Base-by-base conservation (phyloP, 2,329 filamentous ascomycete species). In the Lachnellula cervina region DNA sequence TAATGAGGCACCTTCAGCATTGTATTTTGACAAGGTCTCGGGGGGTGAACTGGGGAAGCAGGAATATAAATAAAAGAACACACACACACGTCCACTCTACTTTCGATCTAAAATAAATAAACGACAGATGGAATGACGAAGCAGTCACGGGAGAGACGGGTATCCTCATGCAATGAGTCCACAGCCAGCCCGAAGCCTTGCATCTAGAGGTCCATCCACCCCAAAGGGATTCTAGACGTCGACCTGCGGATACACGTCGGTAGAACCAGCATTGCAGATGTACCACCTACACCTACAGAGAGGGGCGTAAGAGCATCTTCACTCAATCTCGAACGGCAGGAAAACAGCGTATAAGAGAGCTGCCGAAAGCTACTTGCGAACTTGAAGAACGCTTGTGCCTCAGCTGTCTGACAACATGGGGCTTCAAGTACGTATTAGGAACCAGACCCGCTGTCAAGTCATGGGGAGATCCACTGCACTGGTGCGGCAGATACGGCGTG, bases 271-370 rank as follows among this genome's bases (percentile, higher is more conserved):
- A 32, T 11, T 32, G 28, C 28, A 32, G 13, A 11, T 32, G 28
- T 32, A 23, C 21, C 21, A 23, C 21, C 3, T 3, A 32, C 9
- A 32, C 8, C n/a, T n/a, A 32, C 8, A 32, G 28, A 8, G 8
- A 1, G 1, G 2, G 9, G 28, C 8, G 28, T 32, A 32, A 32
- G 8, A 32, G 9, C 28, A 32, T 32, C 28, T 32, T 32, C 8
- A 32, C 7, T 7, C 25, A 28, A 28, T 28, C 16, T 47, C 40
- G 25, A 38, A 25, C 21, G 40, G 21, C 37, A 28, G 37, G 17
- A 11, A 16, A 17, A 16, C 55, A 53, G 46, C 55, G 55, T 57
- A 57, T 57, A 50, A 49, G 55, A 57, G 42, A 57, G 55, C 55
- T 57, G 55, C 55, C 55, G 55, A 53, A 44, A 14, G 6, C 8